These are phyloP conservation scores for Gossypium aridum DNA, from an alignment of 441 rosid species.

Conservation along the genomic window DNA sequence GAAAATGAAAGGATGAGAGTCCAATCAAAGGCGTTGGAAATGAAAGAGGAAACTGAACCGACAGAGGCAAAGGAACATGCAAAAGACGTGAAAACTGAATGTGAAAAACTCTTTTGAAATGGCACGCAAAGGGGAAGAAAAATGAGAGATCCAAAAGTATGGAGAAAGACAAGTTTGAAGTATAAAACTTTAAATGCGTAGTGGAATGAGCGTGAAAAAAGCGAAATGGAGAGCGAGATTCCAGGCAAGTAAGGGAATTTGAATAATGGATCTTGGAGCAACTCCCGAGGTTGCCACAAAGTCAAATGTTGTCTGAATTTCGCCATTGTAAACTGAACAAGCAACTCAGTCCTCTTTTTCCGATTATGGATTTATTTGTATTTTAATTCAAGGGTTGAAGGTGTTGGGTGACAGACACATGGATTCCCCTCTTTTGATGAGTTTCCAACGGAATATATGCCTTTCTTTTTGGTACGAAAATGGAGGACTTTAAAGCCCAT, in stretches of 20 bases:
- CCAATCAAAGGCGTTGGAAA: background rate
- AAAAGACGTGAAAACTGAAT: slow-evolving; percentile 15
- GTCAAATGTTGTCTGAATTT: slow-evolving; percentile 22
- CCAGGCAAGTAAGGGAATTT: slow-evolving; percentile 7
- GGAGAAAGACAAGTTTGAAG: background rate
- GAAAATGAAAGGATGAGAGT: background rate
- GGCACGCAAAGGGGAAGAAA: slow-evolving; percentile 52
- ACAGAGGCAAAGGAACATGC: slow-evolving; percentile 10
- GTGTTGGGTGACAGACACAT: background rate
- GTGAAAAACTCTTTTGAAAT: slow-evolving; percentile 23
- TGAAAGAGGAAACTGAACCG: background rate
- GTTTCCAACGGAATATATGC: background rate
- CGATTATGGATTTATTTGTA: background rate
- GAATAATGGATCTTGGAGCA: slow-evolving; percentile 6
- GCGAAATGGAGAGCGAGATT: slow-evolving; percentile 20
- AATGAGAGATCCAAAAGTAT: slow-evolving; percentile 6
- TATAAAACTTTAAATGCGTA: slow-evolving; percentile 2
- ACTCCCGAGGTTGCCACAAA: slow-evolving; percentile 24
- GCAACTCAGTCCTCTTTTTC: background rate
- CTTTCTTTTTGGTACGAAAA: background rate
- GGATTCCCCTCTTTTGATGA: no score
- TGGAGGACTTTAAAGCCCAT: background rate
- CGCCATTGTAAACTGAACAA: background rate
- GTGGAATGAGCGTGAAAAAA: background rate
- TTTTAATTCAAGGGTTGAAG: background rate